Conservation (phyloP, 1,139 yeast species). For the Suhomyces ambrosiae region DNA sequence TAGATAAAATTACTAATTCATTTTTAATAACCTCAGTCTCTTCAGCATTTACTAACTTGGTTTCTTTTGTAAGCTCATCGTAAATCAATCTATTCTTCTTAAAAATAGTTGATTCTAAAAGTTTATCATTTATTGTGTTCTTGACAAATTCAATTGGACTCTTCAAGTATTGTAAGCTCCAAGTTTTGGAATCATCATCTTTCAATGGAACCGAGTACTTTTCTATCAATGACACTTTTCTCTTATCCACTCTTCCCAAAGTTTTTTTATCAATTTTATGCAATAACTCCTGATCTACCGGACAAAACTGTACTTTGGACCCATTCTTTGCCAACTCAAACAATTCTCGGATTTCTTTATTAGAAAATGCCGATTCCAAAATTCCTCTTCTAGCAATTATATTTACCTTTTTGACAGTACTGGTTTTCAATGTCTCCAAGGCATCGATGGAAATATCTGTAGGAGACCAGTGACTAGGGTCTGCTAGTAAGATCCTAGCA, state of each 20-base stretch:
- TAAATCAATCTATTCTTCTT: slow-evolving; percentile 45
- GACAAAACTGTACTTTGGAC: slow-evolving; percentile 50
- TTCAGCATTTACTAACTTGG: slow-evolving; percentile 47
- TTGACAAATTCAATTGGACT: slow-evolving; percentile 62
- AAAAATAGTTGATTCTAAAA: slow-evolving; percentile 51
- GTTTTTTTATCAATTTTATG: slow-evolving; percentile 41
- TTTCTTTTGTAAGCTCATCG: slow-evolving; percentile 31
- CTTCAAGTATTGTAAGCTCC: slow-evolving; percentile 71
- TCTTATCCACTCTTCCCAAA: slow-evolving; percentile 66
- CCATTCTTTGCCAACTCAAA: slow-evolving; percentile 55
- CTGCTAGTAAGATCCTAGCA: slow-evolving; percentile 73
- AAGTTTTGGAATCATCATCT: slow-evolving; percentile 38
- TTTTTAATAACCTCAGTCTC: slow-evolving; percentile 41
- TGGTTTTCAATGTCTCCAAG: slow-evolving; percentile 48
- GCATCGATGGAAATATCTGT: slow-evolving; percentile 81
- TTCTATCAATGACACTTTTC: slow-evolving; percentile 65
- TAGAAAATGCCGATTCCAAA: slow-evolving; percentile 83
- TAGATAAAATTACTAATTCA: slow-evolving; percentile 77
- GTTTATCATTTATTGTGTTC: slow-evolving; percentile 19
- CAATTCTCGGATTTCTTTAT: slow-evolving; percentile 87
- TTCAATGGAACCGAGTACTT: slow-evolving; percentile 46
- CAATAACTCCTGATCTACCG: slow-evolving; percentile 50
- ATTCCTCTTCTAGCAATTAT: slow-evolving; percentile 88
- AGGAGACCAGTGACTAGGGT: slow-evolving; percentile 55
- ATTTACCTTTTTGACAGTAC: slow-evolving; percentile 62